A percentile compares a stretch with the other conserved stretches of the same genome.
Conservation (phyloP, 257 asterid species). For the Lycium barbarum region DNA sequence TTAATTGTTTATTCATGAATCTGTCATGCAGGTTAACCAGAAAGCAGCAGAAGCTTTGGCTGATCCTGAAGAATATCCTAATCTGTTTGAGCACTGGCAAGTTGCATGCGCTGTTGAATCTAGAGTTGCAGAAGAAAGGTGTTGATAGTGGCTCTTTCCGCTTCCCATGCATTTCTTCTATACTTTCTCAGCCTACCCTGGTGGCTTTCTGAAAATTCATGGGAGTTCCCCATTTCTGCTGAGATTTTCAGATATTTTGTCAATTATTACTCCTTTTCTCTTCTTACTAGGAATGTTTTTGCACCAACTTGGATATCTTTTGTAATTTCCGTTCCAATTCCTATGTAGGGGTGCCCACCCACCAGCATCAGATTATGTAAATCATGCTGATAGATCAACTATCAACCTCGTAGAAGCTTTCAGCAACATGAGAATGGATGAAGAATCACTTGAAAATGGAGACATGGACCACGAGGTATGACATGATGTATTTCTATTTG, state of each 20-base stretch:
- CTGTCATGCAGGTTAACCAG: conserved; percentile 65
- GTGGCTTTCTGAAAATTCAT: conserved; percentile 21
- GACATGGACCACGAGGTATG: conserved; percentile 75
- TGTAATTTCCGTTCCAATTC: conserved; percentile 32
- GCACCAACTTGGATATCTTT: conserved; percentile 19
- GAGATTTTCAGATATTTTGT: conserved; percentile 20
- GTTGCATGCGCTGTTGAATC: conserved; percentile 82
- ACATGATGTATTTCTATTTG: conserved; percentile 26
- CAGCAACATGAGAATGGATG: conserved; percentile 73
- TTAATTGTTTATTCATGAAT: conserved; percentile 1
- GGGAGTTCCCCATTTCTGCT: conserved; percentile 26
- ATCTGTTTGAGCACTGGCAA: conserved; percentile 94
- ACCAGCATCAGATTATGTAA: conserved; percentile 69
- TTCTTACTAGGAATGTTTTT: conserved; percentile 21
- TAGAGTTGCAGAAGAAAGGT: conserved; percentile 65
- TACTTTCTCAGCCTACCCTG: conserved; percentile 11
- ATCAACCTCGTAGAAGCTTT: conserved; percentile 79
- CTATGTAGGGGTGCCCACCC: conserved; percentile 69
- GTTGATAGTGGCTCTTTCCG: background rate
- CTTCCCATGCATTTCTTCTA: conserved; percentile 19
- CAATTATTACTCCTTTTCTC: conserved; percentile 27
- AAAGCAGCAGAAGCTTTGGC: conserved; percentile 97
- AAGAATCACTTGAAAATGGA: conserved; percentile 82
- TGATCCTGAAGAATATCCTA: conserved; percentile 92
- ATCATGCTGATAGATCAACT: conserved; percentile 67